Base-by-base conservation (phyloP, 2,329 filamentous ascomycete genomes). In the Alternaria sp. region DNA sequence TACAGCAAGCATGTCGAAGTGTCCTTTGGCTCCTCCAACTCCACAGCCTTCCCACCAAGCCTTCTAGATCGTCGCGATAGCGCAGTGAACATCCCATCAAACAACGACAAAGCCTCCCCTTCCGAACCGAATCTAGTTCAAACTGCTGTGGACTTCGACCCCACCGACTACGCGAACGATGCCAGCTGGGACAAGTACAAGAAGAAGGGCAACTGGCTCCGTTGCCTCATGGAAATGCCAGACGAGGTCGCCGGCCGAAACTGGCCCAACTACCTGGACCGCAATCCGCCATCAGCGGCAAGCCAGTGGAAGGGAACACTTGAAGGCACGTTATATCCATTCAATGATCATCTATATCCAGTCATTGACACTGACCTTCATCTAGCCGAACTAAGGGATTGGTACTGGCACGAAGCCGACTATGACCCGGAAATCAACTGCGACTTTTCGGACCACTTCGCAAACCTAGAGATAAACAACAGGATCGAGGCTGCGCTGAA, bases 391-490 rank as follows among this genome's bases (percentile, higher is more conserved):
- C 45, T 70, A 14, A 30, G 11, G 5, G 66, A 45, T 2, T 70
- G 66, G 68, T 55, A 51, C 21, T 70, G 68, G 68, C 18, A 44
- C 12, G 50, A 68, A 49, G 26, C 43, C 20, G 11, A 25, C 20
- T 49, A 49, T 30, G 37, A 54, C 18, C 33, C 51, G 6, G 46
- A 51, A 11, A 18, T 37, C 6, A 21, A 55, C 21, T 49, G 63
- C 55, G 30, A 63, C 51, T 50, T 59, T 21, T 41, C 23, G 6
- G 55, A 55, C 43, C 41, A 20, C 12, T 59, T 44, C 43, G 8
- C 33, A 7, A 15, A n/a, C 25, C 4, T 9, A 5, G 25, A 30
- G n/a, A 8, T 12, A 0, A 30, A 50, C 1, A 50, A 50, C n/a
- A 50, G n/a, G 4, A 50, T 50, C 0, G 47, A 18, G 10, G 47